phyloP scores from a whole-genome alignment of 371 early-diverging fungal genomes.

The Cokeromyces recurvatus region DNA sequence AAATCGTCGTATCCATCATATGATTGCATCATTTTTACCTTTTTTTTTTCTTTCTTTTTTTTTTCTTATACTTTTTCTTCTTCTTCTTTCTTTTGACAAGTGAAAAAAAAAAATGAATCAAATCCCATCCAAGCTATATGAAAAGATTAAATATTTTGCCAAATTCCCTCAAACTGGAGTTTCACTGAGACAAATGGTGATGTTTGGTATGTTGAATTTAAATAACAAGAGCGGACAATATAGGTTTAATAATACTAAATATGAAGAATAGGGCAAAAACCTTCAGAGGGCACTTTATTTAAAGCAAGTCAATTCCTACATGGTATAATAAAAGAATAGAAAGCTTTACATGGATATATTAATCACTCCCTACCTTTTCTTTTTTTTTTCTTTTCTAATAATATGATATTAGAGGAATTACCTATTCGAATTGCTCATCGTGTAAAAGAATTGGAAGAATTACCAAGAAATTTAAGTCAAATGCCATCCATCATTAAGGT shows the following conservation, averaged over 20 bases:
- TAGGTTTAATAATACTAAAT: too few species aligned
- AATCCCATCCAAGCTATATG: conserved; percentile 61
- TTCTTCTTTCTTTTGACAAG: too few species aligned
- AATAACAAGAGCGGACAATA: too few species aligned
- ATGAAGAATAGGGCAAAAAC: conserved; percentile 82
- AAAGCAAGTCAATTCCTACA: conserved; percentile 89
- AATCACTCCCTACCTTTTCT: not conserved
- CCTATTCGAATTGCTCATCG: conserved; percentile 94
- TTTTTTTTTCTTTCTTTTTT: conserved; percentile 2
- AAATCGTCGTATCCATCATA: too few species aligned
- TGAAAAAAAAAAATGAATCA: conserved; percentile 38
- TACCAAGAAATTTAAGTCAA: conserved; percentile 81
- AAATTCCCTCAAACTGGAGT: conserved; percentile 91
- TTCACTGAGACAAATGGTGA: conserved; percentile 76
- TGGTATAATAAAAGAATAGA: conserved; percentile 27
- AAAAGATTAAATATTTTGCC: conserved; percentile 70
- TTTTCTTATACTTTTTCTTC: conserved; percentile 1
- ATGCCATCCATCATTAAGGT: conserved; percentile 90
- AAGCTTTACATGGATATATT: not conserved
- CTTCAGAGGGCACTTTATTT: conserved; percentile 79
- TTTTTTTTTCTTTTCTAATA: not conserved
- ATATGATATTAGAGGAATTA: conserved; percentile 65
- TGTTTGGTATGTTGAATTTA: conserved; percentile 19
- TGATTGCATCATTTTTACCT: too few species aligned
- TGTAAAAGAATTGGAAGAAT: conserved; percentile 90